A percentile compares a stretch with the other conserved stretches of the same genome.
phyloP scores from a whole-genome alignment of 2,329 filamentous ascomycete genomes.

The Cladobotryum mycophilum region DNA sequence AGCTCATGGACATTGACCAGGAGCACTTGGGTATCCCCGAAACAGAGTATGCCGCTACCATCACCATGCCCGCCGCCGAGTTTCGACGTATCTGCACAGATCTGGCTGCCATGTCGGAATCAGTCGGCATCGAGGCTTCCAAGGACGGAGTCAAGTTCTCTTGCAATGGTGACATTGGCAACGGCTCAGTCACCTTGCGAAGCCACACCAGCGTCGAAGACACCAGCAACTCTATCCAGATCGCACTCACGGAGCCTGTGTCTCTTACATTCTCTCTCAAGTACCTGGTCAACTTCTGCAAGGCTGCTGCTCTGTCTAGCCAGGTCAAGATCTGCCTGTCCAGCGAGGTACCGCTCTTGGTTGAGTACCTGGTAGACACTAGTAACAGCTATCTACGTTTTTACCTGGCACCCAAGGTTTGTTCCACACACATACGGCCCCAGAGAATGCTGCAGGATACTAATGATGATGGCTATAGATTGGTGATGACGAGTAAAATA shows the following conservation, averaged over 20 bases:
- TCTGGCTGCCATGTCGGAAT: slow-evolving; percentile 86
- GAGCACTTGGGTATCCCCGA: slow-evolving; percentile 98
- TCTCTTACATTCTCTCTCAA: slow-evolving; percentile 96
- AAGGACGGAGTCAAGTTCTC: slow-evolving; percentile 98
- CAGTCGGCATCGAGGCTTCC: slow-evolving; percentile 89
- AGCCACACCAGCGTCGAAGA: slow-evolving; percentile 87
- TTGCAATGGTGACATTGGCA: slow-evolving; percentile 91
- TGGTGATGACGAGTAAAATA: slow-evolving; percentile 34
- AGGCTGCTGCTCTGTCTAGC: slow-evolving; percentile 76
- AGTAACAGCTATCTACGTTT: slow-evolving; percentile 89
- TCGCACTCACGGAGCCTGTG: slow-evolving; percentile 87
- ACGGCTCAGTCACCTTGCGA: slow-evolving; percentile 85
- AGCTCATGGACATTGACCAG: slow-evolving; percentile 99
- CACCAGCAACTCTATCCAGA: slow-evolving; percentile 76
- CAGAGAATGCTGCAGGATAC: neutral
- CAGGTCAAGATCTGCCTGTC: slow-evolving; percentile 90
- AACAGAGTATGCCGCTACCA: slow-evolving; percentile 93
- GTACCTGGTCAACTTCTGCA: slow-evolving; percentile 99
- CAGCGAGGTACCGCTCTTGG: slow-evolving; percentile 90
- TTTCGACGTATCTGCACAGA: slow-evolving; percentile 95
- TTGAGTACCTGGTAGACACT: slow-evolving; percentile 63
- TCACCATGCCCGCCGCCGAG: slow-evolving; percentile 80
- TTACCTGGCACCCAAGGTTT: slow-evolving; percentile 96
- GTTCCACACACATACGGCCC: slow-evolving; percentile 19
- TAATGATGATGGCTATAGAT: slow-evolving; percentile 21